phyloP scores from a whole-genome alignment of 2,329 filamentous ascomycete species.

The Talaromyces sp. region DNA sequence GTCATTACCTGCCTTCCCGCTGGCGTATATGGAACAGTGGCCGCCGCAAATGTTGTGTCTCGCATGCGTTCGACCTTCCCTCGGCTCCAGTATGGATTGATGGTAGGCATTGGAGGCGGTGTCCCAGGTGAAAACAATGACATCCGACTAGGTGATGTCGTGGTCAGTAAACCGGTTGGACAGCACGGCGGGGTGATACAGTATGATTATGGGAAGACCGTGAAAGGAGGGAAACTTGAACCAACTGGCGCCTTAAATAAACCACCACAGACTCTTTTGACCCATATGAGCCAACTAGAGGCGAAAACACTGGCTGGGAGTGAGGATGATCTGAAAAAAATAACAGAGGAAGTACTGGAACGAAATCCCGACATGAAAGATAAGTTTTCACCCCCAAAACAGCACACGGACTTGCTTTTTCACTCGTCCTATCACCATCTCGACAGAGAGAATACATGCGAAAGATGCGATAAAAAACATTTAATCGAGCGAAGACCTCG shows the following conservation, averaged over 20 bases:
- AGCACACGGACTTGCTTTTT: neutral
- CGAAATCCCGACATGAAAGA: neutral
- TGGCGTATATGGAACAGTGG: constrained; percentile 15
- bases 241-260: neutral
- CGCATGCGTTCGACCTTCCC: constrained; percentile 22
- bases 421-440: neutral
- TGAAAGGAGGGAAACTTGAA: neutral
- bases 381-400: neutral
- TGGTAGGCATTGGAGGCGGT: constrained; percentile 11
- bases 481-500: neutral
- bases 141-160: constrained; percentile 24
- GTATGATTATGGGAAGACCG: constrained; percentile 10
- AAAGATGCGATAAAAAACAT: neutral
- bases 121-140: constrained; percentile 20
- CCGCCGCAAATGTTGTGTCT: constrained; percentile 19
- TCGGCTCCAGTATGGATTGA: constrained; percentile 21
- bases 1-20: constrained; percentile 21
- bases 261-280: constrained; percentile 1
- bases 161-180: constrained; percentile 21
- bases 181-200: constrained; percentile 18
- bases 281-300: constrained; percentile 8
- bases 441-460: neutral
- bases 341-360: neutral
- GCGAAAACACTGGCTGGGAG: constrained; percentile 8
- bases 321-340: neutral